Percentiles rank a stretch among this genome's conserved stretches.
Evolutionary conservation across 768 basidiomycete species (phyloP).

Genomic region (Xerocomellus intermedius): DNA sequence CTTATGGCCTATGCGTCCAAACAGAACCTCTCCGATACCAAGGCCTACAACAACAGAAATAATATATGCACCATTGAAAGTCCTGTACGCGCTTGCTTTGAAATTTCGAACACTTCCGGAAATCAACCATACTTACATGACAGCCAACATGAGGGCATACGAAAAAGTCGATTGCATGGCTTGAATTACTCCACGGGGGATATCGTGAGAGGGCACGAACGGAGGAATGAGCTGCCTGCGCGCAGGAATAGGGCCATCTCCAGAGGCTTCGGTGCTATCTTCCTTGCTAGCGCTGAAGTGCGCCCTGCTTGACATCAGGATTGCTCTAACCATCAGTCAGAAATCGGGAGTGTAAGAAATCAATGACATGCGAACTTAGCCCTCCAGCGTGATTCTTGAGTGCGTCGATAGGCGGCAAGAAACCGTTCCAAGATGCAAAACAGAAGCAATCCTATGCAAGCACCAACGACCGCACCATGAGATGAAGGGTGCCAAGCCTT

Average conservation of each 20-base stretch:
- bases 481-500: constrained; percentile 65
- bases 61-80: constrained; percentile 61
- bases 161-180: constrained; percentile 59
- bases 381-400: constrained; percentile 58
- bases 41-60: too few species aligned
- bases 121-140: constrained; percentile 55
- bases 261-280: neutral
- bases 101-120: neutral
- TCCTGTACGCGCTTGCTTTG: constrained; percentile 48
- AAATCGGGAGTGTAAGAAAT: neutral
- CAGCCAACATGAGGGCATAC: constrained; percentile 76
- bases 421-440: constrained; percentile 72
- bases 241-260: neutral
- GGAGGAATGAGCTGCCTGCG: constrained; percentile 44
- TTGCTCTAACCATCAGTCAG: constrained; percentile 13
- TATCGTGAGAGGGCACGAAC: constrained; percentile 66
- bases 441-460: constrained; percentile 67
- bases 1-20: constrained; percentile 51
- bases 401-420: constrained; percentile 54
- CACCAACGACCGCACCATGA: constrained; percentile 67
- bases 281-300: constrained; percentile 1
- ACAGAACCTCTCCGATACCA: constrained; percentile 37
- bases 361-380: constrained; percentile 42
- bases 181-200: constrained; percentile 66
- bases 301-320: neutral